Conservation (phyloP, 192 early-diverging fungal genomes). For the Backusella psychrophila region DNA sequence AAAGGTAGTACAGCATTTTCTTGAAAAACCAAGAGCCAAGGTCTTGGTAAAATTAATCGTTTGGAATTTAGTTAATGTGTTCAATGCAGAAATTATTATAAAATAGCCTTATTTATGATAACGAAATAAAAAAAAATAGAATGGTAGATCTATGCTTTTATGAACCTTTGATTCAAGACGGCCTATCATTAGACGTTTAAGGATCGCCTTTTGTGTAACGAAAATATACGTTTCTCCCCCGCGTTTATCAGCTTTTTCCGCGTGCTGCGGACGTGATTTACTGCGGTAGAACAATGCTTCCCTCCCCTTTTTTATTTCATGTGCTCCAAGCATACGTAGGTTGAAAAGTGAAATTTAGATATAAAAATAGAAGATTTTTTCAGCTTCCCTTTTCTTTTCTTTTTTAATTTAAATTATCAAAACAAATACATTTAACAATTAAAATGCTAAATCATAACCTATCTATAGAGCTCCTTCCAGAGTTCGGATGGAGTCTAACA, state of each 20-base stretch:
- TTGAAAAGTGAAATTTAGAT: not conserved
- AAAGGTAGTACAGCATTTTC: not conserved
- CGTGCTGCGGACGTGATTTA: not conserved
- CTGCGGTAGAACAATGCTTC: not conserved
- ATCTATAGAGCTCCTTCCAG: conserved; percentile 9
- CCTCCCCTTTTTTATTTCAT: not conserved
- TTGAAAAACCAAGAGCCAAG: not conserved
- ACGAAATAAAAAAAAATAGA: not conserved
- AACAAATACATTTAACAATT: not conserved
- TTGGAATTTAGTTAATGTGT: not conserved
- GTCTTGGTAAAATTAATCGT: not conserved
- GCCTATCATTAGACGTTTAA: not conserved
- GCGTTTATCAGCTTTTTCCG: not conserved
- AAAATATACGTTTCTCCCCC: not conserved
- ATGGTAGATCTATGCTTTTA: not conserved
- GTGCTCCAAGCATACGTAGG: not conserved
- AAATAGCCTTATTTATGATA: not conserved
- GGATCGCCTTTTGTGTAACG: not conserved
- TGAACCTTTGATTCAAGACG: not conserved
- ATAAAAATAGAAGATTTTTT: not conserved
- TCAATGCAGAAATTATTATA: not conserved
- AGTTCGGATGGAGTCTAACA: conserved; percentile 4
- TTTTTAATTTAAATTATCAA: not conserved
- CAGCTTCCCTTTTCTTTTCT: not conserved
- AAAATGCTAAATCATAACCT: not conserved